A percentile compares a stretch with the other conserved stretches of the same genome.
These are phyloP conservation scores for Pisolithus thermaeus DNA, from an alignment of 1,284 basidiomycete species.

Conservation along the genomic window DNA sequence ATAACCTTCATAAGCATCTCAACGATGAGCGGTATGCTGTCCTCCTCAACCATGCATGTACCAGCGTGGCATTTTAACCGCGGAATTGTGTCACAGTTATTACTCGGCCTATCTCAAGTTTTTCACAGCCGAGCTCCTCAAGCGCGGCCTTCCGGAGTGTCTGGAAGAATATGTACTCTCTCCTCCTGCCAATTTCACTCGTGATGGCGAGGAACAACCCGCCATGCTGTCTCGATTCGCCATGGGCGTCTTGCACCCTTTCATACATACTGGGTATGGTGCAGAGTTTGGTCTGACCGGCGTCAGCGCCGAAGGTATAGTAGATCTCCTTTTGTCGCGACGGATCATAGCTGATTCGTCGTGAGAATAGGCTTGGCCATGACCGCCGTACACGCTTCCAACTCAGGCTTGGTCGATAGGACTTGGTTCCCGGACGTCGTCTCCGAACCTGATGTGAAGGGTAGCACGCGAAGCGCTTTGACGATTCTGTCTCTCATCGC, in stretches of 20 bases:
- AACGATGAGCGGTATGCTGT: slow-evolving; percentile 23
- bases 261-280: slow-evolving; percentile 33
- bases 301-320: slow-evolving; percentile 29
- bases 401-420: slow-evolving; percentile 12
- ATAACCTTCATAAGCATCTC: slow-evolving; percentile 29
- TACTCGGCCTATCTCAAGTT: slow-evolving; percentile 29
- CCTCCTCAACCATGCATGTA: too few species aligned
- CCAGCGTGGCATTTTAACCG: too few species aligned
- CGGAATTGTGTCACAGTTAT: slow-evolving; percentile 20
- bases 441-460: slow-evolving; percentile 10
- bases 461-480: slow-evolving; percentile 32
- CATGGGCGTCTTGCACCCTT: slow-evolving; percentile 29
- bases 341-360: neutral
- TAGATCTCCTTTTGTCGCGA: neutral
- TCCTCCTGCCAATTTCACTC: slow-evolving; percentile 26
- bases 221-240: slow-evolving; percentile 31
- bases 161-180: slow-evolving; percentile 27
- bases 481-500: slow-evolving; percentile 42
- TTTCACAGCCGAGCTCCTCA: slow-evolving; percentile 24
- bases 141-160: slow-evolving; percentile 18
- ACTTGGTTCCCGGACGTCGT: slow-evolving; percentile 16
- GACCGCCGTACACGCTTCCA: slow-evolving; percentile 34
- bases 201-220: slow-evolving; percentile 13
- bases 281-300: slow-evolving; percentile 31
- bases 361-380: slow-evolving; percentile 37